These are phyloP conservation scores for Macrolepiota dolichaula DNA, from an alignment of 768 basidiomycete species.

Conservation along the genomic window DNA sequence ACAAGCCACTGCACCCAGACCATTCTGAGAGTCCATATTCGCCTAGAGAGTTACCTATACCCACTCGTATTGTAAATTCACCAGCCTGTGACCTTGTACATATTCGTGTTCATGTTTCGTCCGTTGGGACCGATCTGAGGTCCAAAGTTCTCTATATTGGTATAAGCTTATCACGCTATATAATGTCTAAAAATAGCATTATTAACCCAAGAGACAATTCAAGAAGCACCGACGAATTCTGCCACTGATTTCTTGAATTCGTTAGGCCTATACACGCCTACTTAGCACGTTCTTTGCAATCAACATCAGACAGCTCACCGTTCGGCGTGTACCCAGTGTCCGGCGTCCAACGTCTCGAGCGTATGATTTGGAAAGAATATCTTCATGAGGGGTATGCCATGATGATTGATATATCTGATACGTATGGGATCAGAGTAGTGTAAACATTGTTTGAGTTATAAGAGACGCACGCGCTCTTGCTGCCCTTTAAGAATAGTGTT, in stretches of 20 bases:
- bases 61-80: no score
- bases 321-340: conserved; percentile 64
- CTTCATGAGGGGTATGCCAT: conserved; percentile 58
- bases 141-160: no score
- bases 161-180: no score
- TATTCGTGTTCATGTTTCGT: no score
- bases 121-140: no score
- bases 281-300: not conserved
- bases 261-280: conserved; percentile 37
- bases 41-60: no score
- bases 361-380: conserved; percentile 72
- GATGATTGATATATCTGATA: conserved; percentile 69
- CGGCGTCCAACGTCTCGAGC: conserved; percentile 65
- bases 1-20: no score
- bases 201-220: no score
- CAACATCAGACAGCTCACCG: conserved; percentile 33
- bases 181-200: no score
- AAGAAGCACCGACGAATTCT: conserved; percentile 16
- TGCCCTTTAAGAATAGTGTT: conserved; percentile 78
- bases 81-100: no score
- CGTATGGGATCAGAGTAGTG: not conserved
- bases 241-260: conserved; percentile 45
- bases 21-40: no score
- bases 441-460: not conserved
- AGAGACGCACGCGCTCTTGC: conserved; percentile 55